A percentile compares a stretch with the other conserved stretches of the same genome.
Evolutionary conservation across 2,329 filamentous ascomycete species (phyloP).

Genomic region (Fusarium foetens): DNA sequence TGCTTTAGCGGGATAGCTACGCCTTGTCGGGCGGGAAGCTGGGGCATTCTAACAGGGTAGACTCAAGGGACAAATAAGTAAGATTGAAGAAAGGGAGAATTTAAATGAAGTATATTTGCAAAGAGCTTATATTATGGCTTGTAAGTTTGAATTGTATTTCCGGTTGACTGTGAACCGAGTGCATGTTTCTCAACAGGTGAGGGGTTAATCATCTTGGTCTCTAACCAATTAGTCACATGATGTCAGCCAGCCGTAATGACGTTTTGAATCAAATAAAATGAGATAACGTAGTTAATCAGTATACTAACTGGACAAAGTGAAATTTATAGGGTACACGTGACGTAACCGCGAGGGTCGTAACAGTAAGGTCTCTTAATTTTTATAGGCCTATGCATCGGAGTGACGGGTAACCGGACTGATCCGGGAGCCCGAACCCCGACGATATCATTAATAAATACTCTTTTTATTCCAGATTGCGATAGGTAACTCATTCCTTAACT

Average conservation of each 20-base stretch:
- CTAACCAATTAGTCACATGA: background rate
- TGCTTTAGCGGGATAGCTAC: background rate
- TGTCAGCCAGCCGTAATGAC: background rate
- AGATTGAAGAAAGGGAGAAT: rapidly evolving
- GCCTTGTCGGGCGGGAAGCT: background rate
- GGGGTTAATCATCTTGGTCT: background rate
- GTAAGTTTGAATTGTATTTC: rapidly evolving
- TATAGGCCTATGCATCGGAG: too few species aligned
- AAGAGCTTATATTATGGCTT: background rate
- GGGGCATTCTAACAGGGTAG: background rate
- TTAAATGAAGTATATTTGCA: rapidly evolving
- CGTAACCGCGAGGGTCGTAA: too few species aligned
- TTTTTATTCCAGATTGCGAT: too few species aligned
- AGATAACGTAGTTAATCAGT: too few species aligned
- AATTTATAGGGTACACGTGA: too few species aligned
- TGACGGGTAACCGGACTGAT: too few species aligned
- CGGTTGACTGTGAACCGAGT: background rate
- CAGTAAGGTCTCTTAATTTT: too few species aligned
- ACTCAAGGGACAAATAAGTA: rapidly evolving
- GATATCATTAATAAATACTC: too few species aligned
- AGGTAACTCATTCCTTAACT: too few species aligned
- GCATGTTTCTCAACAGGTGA: background rate
- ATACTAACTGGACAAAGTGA: too few species aligned
- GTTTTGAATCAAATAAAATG: background rate
- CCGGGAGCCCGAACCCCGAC: too few species aligned